Evolutionary conservation across 2,329 filamentous ascomycete genomes (phyloP).

Genomic region (Aspergillus proliferans): DNA sequence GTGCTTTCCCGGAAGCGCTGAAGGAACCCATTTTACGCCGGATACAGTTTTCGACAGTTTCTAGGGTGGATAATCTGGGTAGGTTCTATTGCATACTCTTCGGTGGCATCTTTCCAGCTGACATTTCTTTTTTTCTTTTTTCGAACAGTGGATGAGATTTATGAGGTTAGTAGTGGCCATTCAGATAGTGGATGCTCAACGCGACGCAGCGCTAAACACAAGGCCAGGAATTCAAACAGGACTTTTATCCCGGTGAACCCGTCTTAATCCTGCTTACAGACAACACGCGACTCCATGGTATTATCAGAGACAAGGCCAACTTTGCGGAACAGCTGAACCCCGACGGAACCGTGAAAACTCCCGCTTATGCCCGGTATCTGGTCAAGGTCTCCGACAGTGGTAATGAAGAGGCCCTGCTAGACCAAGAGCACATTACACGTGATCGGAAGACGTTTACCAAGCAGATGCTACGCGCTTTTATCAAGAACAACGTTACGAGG

Average conservation of each 20-base stretch:
- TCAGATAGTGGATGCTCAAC: background rate
- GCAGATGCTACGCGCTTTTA: constrained; percentile 83
- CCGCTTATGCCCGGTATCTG: constrained; percentile 71
- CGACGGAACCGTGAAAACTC: constrained; percentile 62
- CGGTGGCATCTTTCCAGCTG: constrained; percentile 10
- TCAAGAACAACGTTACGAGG: constrained; percentile 87
- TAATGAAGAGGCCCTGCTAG: constrained; percentile 68
- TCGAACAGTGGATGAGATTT: constrained; percentile 43
- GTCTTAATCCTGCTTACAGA: constrained; percentile 67
- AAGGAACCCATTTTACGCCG: constrained; percentile 85
- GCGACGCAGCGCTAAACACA: constrained; percentile 1
- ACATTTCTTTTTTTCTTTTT: constrained; percentile 4
- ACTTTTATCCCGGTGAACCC: constrained; percentile 84
- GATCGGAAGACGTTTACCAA: constrained; percentile 93
- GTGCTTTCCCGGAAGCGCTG: constrained; percentile 81
- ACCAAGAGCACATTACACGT: constrained; percentile 74
- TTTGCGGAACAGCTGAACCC: constrained; percentile 56
- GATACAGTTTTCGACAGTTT: constrained; percentile 85
- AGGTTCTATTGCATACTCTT: constrained; percentile 18
- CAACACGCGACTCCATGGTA: constrained; percentile 64
- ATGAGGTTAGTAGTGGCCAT: constrained; percentile 35
- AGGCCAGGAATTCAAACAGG: constrained; percentile 65
- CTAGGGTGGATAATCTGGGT: constrained; percentile 77
- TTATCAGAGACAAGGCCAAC: constrained; percentile 78
- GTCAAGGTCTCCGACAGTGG: constrained; percentile 65